Evolutionary conservation across 306 rosid species (phyloP).

Genomic region (Fagus sylvatica): DNA sequence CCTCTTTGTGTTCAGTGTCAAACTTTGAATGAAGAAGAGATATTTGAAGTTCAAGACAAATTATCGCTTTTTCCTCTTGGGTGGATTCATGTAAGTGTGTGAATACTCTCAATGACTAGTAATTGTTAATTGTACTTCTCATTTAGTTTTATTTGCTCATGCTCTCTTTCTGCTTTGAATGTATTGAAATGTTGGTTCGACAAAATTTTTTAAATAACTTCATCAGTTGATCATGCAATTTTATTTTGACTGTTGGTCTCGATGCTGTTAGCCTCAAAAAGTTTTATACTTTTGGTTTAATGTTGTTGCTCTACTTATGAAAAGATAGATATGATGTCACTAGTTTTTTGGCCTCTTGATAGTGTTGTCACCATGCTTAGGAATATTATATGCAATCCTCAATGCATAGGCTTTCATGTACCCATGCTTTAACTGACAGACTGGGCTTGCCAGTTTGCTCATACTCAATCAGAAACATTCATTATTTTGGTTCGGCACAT

Average conservation of each 20-base stretch:
- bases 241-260: not conserved
- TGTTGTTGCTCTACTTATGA: no score
- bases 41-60: constrained; percentile 96
- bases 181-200: not conserved
- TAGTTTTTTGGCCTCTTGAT: no score
- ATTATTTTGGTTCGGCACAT: not conserved
- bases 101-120: constrained; percentile 16
- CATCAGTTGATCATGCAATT: not conserved
- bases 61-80: constrained; percentile 93
- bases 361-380: no score
- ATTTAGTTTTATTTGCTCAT: constrained; percentile 5
- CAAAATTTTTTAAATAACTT: not conserved
- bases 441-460: not conserved
- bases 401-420: no score
- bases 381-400: no score
- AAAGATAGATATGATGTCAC: no score
- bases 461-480: no score
- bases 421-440: not conserved
- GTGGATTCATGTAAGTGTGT: constrained; percentile 95
- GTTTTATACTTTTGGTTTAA: no score
- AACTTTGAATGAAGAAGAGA: constrained; percentile 97
- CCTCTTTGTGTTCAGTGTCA: constrained; percentile 64
- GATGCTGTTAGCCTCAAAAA: not conserved
- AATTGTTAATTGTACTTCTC: constrained; percentile 4
- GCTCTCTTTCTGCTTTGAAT: not conserved